Conservation (phyloP, 2,329 filamentous ascomycete species). For the Mycosphaerella arachidis region DNA sequence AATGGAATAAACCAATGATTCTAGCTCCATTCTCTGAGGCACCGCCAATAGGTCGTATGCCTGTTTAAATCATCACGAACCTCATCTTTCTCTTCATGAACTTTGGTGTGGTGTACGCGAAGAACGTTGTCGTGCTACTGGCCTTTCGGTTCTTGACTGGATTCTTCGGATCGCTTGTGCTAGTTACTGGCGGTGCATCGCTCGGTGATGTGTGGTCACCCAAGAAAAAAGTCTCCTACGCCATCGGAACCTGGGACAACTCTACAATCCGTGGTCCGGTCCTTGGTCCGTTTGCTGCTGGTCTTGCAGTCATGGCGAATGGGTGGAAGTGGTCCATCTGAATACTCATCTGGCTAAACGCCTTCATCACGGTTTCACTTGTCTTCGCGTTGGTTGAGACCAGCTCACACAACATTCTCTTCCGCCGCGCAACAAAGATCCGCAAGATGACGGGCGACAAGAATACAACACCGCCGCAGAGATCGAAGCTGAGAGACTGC, state of each 20-base stretch:
- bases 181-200: constrained; percentile 42
- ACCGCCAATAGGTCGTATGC: constrained; percentile 45
- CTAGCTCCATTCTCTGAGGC: constrained; percentile 38
- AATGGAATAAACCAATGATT: constrained; percentile 45
- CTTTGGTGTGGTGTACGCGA: constrained; percentile 43
- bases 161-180: constrained; percentile 43
- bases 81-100: constrained; percentile 46
- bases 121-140: constrained; percentile 49
- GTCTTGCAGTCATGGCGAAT: constrained; percentile 31
- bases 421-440: constrained; percentile 35
- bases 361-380: constrained; percentile 32
- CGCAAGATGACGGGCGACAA: constrained; percentile 34
- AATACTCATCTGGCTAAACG: constrained; percentile 37
- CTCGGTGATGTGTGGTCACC: constrained; percentile 40
- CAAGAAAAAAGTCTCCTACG: constrained; percentile 34
- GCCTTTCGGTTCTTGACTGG: constrained; percentile 49
- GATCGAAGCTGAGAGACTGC: constrained; percentile 32
- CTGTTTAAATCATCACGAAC: constrained; percentile 46
- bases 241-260: constrained; percentile 36
- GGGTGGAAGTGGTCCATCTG: constrained; percentile 26
- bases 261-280: constrained; percentile 35
- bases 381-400: constrained; percentile 36
- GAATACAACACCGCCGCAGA: constrained; percentile 36
- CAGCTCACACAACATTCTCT: constrained; percentile 36
- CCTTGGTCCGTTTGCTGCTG: constrained; percentile 37